Percentiles rank a stretch among this genome's conserved stretches.
phyloP scores from a whole-genome alignment of 2,329 filamentous ascomycete species.

The Neofusicoccum ribis region DNA sequence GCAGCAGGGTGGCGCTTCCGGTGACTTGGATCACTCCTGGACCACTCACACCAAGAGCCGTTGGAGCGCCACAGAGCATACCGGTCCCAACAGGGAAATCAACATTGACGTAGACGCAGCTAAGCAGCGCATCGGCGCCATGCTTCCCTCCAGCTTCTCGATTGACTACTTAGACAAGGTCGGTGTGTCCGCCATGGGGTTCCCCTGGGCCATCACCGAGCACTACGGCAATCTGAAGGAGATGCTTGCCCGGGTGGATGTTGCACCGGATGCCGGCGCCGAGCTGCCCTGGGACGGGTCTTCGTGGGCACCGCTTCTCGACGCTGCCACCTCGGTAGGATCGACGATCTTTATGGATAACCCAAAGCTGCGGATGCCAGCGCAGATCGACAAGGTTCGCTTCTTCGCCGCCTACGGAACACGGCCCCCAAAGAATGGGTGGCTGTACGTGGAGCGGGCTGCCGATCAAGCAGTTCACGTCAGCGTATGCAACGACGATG shows the following conservation, averaged over 20 bases:
- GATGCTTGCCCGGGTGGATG: slow-evolving; percentile 45
- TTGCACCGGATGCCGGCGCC: slow-evolving; percentile 26
- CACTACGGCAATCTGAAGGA: slow-evolving; percentile 41
- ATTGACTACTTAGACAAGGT: slow-evolving; percentile 42
- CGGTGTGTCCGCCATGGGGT: slow-evolving; percentile 43
- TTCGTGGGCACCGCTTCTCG: slow-evolving; percentile 41
- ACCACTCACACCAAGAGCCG: slow-evolving; percentile 33
- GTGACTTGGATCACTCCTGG: slow-evolving; percentile 27
- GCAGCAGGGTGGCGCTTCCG: background rate
- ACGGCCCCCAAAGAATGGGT: slow-evolving; percentile 29
- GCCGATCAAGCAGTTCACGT: slow-evolving; percentile 34
- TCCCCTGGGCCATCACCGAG: slow-evolving; percentile 44
- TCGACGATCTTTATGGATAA: slow-evolving; percentile 42
- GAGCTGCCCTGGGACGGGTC: slow-evolving; percentile 29
- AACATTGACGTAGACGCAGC: slow-evolving; percentile 8
- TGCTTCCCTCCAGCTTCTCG: slow-evolving; percentile 35
- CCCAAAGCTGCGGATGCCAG: slow-evolving; percentile 40
- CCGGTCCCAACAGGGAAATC: slow-evolving; percentile 21
- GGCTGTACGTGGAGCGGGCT: slow-evolving; percentile 26
- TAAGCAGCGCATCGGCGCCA: slow-evolving; percentile 28
- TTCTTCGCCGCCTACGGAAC: slow-evolving; percentile 24
- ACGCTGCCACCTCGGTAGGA: slow-evolving; percentile 45
- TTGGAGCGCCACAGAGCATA: slow-evolving; percentile 13
- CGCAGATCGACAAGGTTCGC: slow-evolving; percentile 32
- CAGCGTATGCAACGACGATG: slow-evolving; percentile 29